These are phyloP conservation scores for Crepidotus variabilis DNA, from an alignment of 768 basidiomycete species.

Conservation along the genomic window DNA sequence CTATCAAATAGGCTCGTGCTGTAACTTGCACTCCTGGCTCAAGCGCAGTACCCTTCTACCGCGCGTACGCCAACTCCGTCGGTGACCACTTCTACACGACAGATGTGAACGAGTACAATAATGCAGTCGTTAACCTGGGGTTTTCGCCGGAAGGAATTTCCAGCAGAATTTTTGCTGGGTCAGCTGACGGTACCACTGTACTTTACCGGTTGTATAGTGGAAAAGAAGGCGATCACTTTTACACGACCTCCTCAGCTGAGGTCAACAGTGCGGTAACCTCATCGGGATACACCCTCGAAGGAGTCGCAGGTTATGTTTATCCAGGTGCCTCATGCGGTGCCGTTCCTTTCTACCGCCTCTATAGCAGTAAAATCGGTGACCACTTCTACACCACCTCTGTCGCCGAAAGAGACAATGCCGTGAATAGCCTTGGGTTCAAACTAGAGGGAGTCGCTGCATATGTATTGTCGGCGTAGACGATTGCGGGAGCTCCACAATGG, in stretches of 20 bases:
- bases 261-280: neutral
- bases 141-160: neutral
- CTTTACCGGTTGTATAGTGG: neutral
- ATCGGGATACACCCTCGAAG: slow-evolving; percentile 6
- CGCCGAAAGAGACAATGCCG: slow-evolving; percentile 2
- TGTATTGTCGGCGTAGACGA: neutral
- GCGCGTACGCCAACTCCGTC: neutral
- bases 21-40: neutral
- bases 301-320: slow-evolving; percentile 13
- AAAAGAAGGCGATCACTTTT: slow-evolving; percentile 3
- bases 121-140: neutral
- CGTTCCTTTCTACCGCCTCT: slow-evolving; percentile 8
- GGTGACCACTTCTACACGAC: neutral
- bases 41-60: neutral
- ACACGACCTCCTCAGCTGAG: slow-evolving; percentile 5
- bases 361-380: slow-evolving; percentile 1
- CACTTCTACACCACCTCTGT: slow-evolving; percentile 13
- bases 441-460: slow-evolving; percentile 3
- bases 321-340: slow-evolving; percentile 4
- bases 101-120: neutral
- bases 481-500: slow-evolving; percentile 1
- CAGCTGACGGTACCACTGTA: neutral
- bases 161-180: neutral
- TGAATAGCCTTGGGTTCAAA: neutral
- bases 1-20: neutral